phyloP scores from a whole-genome alignment of 1,139 yeast species.

The Pneumocystis murina region DNA sequence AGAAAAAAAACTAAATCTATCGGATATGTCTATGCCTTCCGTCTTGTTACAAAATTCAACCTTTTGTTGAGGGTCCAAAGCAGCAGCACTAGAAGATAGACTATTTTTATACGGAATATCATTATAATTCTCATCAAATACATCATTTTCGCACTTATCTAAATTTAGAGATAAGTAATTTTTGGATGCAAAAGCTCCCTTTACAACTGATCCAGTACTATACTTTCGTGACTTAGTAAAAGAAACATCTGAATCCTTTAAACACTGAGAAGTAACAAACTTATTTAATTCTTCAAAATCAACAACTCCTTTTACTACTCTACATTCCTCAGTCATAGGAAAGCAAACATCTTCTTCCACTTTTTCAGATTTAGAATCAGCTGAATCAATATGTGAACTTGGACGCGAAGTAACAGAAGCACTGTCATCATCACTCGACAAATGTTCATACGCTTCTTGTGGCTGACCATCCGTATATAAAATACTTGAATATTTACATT shows the following conservation, averaged over 20 bases:
- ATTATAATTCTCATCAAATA: background rate
- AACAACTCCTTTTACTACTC: slow-evolving; percentile 23
- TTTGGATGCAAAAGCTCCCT: background rate
- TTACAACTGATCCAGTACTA: background rate
- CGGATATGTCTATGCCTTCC: slow-evolving; percentile 29
- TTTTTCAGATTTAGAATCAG: slow-evolving; percentile 29
- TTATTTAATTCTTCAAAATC: slow-evolving; percentile 28
- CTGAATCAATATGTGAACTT: slow-evolving; percentile 20
- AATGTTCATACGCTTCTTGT: background rate
- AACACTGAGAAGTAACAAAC: slow-evolving; percentile 19
- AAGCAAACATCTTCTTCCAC: slow-evolving; percentile 97
- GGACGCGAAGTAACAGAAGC: background rate
- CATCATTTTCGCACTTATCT: background rate
- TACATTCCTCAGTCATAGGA: slow-evolving; percentile 63
- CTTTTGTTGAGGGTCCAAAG: background rate
- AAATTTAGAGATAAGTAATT: background rate
- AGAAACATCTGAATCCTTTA: background rate
- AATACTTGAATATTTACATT: background rate
- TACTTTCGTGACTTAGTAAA: background rate
- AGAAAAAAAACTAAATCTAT: slow-evolving; percentile 69
- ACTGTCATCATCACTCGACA: background rate
- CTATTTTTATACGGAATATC: background rate
- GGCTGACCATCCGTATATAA: background rate
- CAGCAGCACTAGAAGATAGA: background rate
- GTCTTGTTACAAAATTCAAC: background rate